These are phyloP conservation scores for Atalantia buxifolia DNA, from an alignment of 345 rosid species.

Conservation along the genomic window DNA sequence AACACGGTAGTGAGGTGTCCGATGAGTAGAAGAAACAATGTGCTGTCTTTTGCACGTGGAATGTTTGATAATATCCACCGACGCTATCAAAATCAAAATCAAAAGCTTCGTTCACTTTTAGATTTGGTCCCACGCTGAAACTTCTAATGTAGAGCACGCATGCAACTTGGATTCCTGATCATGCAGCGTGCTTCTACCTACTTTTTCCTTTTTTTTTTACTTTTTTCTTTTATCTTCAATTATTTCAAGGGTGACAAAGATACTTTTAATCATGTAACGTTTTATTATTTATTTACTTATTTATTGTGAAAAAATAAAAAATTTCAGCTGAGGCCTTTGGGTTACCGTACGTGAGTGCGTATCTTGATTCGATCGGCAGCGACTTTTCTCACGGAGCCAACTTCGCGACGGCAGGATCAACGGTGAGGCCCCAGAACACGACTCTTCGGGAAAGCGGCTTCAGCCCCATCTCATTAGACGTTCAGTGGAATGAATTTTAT, in stretches of 20 bases:
- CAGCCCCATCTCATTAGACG: constrained; percentile 82
- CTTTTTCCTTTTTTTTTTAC: too few species aligned
- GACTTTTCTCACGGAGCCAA: constrained; percentile 86
- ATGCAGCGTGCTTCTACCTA: background rate
- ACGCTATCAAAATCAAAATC: background rate
- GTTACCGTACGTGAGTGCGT: constrained; percentile 68
- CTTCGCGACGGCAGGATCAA: constrained; percentile 91
- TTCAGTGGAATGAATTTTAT: constrained; percentile 52
- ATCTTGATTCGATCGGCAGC: constrained; percentile 71
- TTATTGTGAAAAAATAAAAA: background rate
- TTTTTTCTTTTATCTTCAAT: background rate
- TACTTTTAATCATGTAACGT: too few species aligned
- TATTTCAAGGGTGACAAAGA: background rate
- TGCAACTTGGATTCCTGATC: background rate
- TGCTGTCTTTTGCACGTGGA: background rate
- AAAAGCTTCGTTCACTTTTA: background rate
- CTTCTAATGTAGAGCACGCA: background rate
- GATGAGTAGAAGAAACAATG: background rate
- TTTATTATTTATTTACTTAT: background rate
- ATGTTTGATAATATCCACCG: background rate
- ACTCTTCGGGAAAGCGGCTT: constrained; percentile 69
- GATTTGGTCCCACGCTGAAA: background rate
- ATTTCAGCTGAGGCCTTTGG: constrained; percentile 55
- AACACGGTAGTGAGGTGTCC: too few species aligned
- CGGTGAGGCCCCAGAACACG: constrained; percentile 69